Evolutionary conservation across 768 basidiomycete genomes (phyloP), one percentile per base, ranked within the genome.

Genomic region (Collybia mongolica): DNA sequence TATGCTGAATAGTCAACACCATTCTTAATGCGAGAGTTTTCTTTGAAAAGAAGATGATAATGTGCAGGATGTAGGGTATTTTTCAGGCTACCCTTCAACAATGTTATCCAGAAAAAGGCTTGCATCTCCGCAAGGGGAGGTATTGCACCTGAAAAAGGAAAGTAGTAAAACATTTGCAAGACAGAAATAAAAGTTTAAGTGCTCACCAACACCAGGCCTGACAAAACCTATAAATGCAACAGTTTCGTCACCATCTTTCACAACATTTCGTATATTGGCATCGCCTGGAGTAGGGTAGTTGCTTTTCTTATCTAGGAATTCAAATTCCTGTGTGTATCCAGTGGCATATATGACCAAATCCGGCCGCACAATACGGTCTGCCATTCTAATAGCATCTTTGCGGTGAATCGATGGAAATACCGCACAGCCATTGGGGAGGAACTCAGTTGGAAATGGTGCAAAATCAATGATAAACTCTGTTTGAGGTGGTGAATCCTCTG

Each of bases 101-200:
- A 56, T 5, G 76, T 72, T 44, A 80, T 76, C 79, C 79, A 82
- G 56, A 82, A 78, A 64, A 82, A 76, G 1, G 72, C 59, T 54
- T 84, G 83, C 72, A 80, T 78, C 61, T 84, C 83, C 1, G 82
- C 73, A 43, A 84, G 79, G 2, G 80, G 77, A 1, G 79, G 80
- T 49, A 80, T 82, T 0, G 80, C 79, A 57, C 80, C 80, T 68
- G 54, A 9, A 54, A 36, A 60, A 53, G n/a, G 7, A 22, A 56
- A 54, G 2, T 59, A 53, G 19, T 60, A 54, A 40, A 61, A 37
- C 17, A 35, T 14, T 17, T 36, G 5, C 14, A 29, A 44, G 29
- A 12, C 7, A 26, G 11, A 32, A 9, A 32, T 6, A 14, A 32
- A 6, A 12, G 32, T 2, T 2, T 23, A 12, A 35, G 24, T 18